phyloP scores from a whole-genome alignment of 2,329 filamentous ascomycete species.

The Aaosphaeria arxii region DNA sequence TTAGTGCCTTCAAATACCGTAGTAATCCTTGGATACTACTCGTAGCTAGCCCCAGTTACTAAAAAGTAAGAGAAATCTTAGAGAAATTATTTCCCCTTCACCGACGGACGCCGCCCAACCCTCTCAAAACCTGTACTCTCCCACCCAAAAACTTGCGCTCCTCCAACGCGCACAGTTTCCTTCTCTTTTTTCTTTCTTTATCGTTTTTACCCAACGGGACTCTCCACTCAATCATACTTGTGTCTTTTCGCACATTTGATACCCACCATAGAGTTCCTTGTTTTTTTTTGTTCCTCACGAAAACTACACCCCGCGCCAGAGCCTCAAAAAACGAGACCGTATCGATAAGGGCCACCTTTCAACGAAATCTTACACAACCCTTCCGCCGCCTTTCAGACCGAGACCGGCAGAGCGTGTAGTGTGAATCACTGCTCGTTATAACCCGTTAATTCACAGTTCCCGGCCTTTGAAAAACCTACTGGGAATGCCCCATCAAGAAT shows the following conservation, averaged over 20 bases:
- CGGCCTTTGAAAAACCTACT: background rate
- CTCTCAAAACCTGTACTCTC: conserved; percentile 7
- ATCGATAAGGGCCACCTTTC: conserved; percentile 33
- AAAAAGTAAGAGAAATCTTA: too few species aligned
- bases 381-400: conserved; percentile 7
- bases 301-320: background rate
- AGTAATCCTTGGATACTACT: too few species aligned
- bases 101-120: conserved; percentile 11
- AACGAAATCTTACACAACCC: conserved; percentile 11
- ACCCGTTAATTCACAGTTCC: too few species aligned
- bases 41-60: too few species aligned
- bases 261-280: background rate
- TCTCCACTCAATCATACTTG: conserved; percentile 4
- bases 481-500: conserved; percentile 51
- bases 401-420: background rate
- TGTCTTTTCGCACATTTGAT: background rate
- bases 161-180: background rate
- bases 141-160: conserved; percentile 1
- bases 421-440: too few species aligned
- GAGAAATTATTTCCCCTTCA: conserved; percentile 21
- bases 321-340: conserved; percentile 13
- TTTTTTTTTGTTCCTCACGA: background rate
- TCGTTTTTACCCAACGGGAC: conserved; percentile 7
- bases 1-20: too few species aligned
- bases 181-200: conserved; percentile 14